Conservation (phyloP, 2,329 filamentous ascomycete genomes). For the Fusarium sp. region DNA sequence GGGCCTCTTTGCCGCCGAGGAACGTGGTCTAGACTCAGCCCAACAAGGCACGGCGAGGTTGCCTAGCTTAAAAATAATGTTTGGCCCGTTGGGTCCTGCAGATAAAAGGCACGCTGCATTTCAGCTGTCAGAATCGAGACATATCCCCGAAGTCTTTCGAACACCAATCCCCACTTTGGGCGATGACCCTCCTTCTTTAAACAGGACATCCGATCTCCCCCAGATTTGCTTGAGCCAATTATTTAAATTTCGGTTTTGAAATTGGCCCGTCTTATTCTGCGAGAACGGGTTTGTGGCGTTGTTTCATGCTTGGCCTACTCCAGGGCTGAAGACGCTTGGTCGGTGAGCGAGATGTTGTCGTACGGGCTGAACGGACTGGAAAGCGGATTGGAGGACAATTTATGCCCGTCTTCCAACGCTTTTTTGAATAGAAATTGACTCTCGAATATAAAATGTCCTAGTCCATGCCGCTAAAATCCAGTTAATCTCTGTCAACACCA, state of each 20-base stretch:
- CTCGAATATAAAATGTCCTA: not conserved
- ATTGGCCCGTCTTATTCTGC: conserved; percentile 16
- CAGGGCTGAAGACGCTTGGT: not conserved
- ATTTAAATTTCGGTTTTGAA: not conserved
- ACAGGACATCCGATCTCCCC: not conserved
- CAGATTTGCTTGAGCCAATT: not conserved
- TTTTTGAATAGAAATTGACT: not conserved
- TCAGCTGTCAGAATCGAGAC: conserved; percentile 24
- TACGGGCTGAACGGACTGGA: not conserved
- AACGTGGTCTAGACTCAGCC: too few species aligned
- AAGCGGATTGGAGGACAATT: not conserved
- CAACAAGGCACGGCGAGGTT: too few species aligned
- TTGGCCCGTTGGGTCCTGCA: too few species aligned
- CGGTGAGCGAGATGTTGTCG: not conserved
- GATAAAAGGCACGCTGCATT: conserved; percentile 12
- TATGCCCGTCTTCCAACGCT: not conserved
- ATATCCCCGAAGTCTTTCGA: conserved; percentile 10
- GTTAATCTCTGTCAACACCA: not conserved
- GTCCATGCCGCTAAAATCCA: not conserved
- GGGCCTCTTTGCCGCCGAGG: too few species aligned
- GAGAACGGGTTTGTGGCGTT: not conserved
- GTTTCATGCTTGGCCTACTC: not conserved
- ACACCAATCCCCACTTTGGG: not conserved
- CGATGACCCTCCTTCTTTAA: not conserved
- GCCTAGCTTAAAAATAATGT: too few species aligned